Evolutionary conservation across 148 eudicot genomes (phyloP), one percentile per base, ranked within the genome.

Genomic region (Silene latifolia): DNA sequence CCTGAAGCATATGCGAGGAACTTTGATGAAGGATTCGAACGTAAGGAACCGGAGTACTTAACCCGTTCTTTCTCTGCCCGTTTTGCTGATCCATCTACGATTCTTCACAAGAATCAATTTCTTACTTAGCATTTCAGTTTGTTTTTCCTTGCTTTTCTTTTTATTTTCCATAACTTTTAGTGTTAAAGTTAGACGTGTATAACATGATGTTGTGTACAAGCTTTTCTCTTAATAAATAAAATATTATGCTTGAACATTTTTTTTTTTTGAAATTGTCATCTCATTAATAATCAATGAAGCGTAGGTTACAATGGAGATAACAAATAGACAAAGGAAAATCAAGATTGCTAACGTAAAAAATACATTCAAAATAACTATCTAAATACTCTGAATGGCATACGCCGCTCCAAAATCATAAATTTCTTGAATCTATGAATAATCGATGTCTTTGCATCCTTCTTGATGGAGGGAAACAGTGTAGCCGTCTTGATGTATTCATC

Each of bases 1-100:
- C 86, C 76, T 56, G 86, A 83, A 60, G 78, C 86, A 54, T 89
- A 89, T 57, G 64, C 74, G 83, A 88, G 83, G 74, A 89, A 89
- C 72, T 89, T 89, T 67, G 92, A 89, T 72, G 85, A 85, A 24
- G 90, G 90, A 46, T 54, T 71, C 3, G 85, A 66, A 32, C 71
- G 75, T 51, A 57, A 60, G 15, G 90, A 89, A 29, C 86, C 87
- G 0, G 92, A 89, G 32, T 58, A 85, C 76, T 80, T 87, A 48
- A 78, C 70, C 74, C 82, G 90, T 61, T 89, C 92, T 2, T 89
- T 89, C 74, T 89, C 90, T 0, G 90, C 90, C 63, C 82, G 92
- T 57, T 89, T 80, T 77, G 92, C 92, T 57, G 86, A 82, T 78
- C 89, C 89, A 18, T 87, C 88, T 18, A 88, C 69, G 76, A 76